Evolutionary conservation across 1,284 basidiomycete species (phyloP), one percentile per base, ranked within the genome.

Genomic region (Cerioporus squamosus): DNA sequence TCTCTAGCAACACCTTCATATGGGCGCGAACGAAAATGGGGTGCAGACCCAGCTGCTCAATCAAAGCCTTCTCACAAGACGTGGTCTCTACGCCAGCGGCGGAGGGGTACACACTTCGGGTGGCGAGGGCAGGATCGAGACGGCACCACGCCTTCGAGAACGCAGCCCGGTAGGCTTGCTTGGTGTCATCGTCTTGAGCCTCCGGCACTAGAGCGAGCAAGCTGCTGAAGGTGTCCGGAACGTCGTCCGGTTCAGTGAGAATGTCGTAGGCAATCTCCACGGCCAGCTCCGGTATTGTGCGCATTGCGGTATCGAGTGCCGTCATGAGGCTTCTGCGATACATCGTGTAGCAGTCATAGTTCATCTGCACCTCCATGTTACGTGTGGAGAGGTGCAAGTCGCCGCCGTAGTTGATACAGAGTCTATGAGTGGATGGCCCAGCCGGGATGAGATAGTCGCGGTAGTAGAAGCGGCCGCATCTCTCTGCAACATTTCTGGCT

Each of bases 321-420:
- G 45, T 31, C 4, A 53, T 42, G 20, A 60, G 51, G 10, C 18
- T 53, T 8, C 0, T 9, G 31, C 46, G 39, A 52, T 58, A 60
- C 38, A 20, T 26, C 22, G 50, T 22, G 51, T 44, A 60, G 15
- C 44, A 36, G 2, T 33, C 4, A 1, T 56, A 53, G 1, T 18
- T 36, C 4, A 40, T 47, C 5, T 44, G 18, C 4, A 55, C 50
- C 1, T 18, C 26, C 7, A 48, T 24, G 6, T 51, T 47, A 43
- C 52, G 42, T 7, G 29, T 2, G 3, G 53, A n/a, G 1, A 55
- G 23, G 12, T 42, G 36, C 0, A 60, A 45, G n/a, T 53, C 31
- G 36, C 60, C 60, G 23, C 12, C 23, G 39, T 64, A 64, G 60
- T 62, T 53, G 20, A 64, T 44, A 2, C 63, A 60, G 9, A 64